phyloP scores from a whole-genome alignment of 768 basidiomycete genomes.

The Tylopilus intermedius region DNA sequence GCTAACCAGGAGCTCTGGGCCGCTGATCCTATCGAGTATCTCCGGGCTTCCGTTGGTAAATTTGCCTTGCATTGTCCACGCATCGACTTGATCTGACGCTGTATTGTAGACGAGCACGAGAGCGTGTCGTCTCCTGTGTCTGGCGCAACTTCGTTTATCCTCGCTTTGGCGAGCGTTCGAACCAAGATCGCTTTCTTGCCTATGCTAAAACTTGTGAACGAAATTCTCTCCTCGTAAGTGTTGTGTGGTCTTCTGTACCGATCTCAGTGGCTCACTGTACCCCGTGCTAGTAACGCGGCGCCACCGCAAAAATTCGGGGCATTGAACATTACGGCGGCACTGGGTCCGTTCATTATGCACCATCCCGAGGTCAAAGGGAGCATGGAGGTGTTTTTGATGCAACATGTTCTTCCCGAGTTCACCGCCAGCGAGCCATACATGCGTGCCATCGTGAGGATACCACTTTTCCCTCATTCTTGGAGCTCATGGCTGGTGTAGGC shows the following conservation, averaged over 20 bases:
- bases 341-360: constrained; percentile 76
- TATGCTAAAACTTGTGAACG: constrained; percentile 73
- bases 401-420: constrained; percentile 73
- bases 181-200: constrained; percentile 80
- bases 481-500: constrained; percentile 43
- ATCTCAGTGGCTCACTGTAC: not conserved
- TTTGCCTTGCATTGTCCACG: not conserved
- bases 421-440: constrained; percentile 62
- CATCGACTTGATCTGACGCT: not conserved
- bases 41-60: constrained; percentile 70
- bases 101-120: constrained; percentile 73
- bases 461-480: not conserved
- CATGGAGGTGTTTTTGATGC: constrained; percentile 74
- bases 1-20: constrained; percentile 68
- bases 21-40: constrained; percentile 78
- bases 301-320: constrained; percentile 77
- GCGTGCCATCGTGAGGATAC: constrained; percentile 60
- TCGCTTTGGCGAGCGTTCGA: constrained; percentile 71
- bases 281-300: constrained; percentile 39
- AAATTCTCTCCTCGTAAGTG: constrained; percentile 61
- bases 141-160: constrained; percentile 75
- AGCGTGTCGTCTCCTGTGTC: constrained; percentile 71
- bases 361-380: constrained; percentile 74
- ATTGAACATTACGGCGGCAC: constrained; percentile 72
- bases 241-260: not conserved